Evolutionary conservation across 371 early-diverging fungal genomes (phyloP), one percentile per base, ranked within the genome.

Genomic region (Mucor saturninus): DNA sequence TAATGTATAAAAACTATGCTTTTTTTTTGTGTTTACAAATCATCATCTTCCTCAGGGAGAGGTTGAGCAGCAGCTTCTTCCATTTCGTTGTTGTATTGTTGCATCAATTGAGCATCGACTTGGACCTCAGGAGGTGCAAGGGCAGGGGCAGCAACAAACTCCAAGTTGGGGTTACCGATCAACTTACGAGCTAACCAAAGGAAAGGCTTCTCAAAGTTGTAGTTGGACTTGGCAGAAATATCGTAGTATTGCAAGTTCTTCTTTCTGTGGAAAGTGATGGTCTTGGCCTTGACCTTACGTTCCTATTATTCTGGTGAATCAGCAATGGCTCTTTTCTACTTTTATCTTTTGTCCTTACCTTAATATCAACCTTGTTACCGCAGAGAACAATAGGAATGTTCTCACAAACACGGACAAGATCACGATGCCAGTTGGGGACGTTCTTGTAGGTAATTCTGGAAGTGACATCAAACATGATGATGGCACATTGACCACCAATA

Each of bases 181-280:
- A 99, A 89, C 89, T 97, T 98, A 73, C 99, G 93, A 38, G 99
- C 97, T 67, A 99, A 90, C 95, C 96, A 95, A 70, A 99, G 86
- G 95, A 99, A 99, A 59, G 99, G 99, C 91, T 98, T 98, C 85
- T 99, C 99, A 79, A 99, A 99, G 94, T 99, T 99, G 91, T 99
- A 98, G 91, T 99, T 99, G 78, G 88, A 87, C 92, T 99, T 99
- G 77, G 99, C 99, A 71, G 94, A 93, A 74, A 99, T 98, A 83
- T 99, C 99, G 85, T 98, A 98, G 93, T 99, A 99, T 83, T 98
- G 98, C 57, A 97, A 91, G 85, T 98, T 98, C 94, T 97, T 95
- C 93, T 97, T 99, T 76, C 98, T 89, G 90, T 99, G 99, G 96
- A 99, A 99, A 62, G 98, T 98, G 86, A 99, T 98, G 70, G 93